A percentile compares a stretch with the other conserved stretches of the same genome.
Evolutionary conservation across 805 yeast species (phyloP).

Genomic region (Saccharomycopsis sp.): DNA sequence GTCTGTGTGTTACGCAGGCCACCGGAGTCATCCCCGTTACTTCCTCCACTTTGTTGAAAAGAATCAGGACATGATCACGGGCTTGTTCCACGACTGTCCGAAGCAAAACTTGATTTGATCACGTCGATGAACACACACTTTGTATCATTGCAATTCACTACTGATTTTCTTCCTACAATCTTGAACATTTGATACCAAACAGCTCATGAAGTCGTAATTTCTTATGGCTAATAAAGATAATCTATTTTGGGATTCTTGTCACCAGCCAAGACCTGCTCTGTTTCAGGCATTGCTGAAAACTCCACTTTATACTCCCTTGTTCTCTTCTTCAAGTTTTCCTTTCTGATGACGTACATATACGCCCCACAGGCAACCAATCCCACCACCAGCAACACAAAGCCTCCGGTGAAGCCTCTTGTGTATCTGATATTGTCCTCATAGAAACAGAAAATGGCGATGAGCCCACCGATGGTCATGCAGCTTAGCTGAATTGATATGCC

Average conservation of each 20-base stretch:
- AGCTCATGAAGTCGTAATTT: not conserved
- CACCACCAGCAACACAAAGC: slow-evolving; percentile 36
- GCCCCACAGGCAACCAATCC: slow-evolving; percentile 29
- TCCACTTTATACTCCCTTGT: slow-evolving; percentile 24
- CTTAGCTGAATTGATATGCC: slow-evolving; percentile 57
- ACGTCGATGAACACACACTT: too few species aligned
- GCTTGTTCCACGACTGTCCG: too few species aligned
- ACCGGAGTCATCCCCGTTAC: too few species aligned
- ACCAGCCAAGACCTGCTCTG: slow-evolving; percentile 29
- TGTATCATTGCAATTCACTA: too few species aligned
- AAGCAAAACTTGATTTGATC: too few species aligned
- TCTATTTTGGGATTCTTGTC: slow-evolving; percentile 31
- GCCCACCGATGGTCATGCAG: slow-evolving; percentile 63
- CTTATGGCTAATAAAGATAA: slow-evolving; percentile 26
- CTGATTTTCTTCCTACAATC: slow-evolving; percentile 1
- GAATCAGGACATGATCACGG: not conserved
- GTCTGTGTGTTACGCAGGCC: too few species aligned
- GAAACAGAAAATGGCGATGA: slow-evolving; percentile 6
- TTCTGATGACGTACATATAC: slow-evolving; percentile 30
- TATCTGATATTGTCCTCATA: slow-evolving; percentile 9
- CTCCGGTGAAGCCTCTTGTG: slow-evolving; percentile 12
- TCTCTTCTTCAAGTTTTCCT: slow-evolving; percentile 24
- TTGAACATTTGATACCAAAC: too few species aligned
- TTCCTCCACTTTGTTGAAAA: not conserved
- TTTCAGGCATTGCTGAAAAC: slow-evolving; percentile 25